Evolutionary conservation across 192 early-diverging fungal species (phyloP), one percentile per base, ranked within the genome.

Genomic region (Coemansia sp.): DNA sequence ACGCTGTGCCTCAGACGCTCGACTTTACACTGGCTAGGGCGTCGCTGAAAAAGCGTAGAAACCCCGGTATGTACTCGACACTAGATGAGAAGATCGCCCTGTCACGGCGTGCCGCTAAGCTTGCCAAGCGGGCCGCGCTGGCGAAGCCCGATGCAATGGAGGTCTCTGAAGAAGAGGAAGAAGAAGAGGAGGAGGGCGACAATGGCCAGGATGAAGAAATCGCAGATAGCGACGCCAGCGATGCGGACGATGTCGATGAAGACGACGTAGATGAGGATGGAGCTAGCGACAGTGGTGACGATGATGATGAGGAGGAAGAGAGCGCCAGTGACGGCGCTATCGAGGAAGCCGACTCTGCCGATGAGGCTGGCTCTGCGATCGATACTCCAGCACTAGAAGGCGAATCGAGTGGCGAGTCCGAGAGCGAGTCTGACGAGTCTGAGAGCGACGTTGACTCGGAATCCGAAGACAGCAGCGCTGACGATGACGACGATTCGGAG

Each of bases 21-120:
- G 94, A 97, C 68, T 95, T 97, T 63, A 87, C 87, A 11, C 84
- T 86, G 46, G 94, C 93, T 24, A 83, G 91, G 57, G 90, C 87
- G 4, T 89, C 89, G 45, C 72, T 97, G 32, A 90, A 88, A 72
- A 74, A 73, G 32, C 84, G 85, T 58, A 79, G 84, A 35, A 86
- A 87, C 74, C 49, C 64, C 24, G 66, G 67, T 12, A 46, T 35
- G 51, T 70, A 63, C 54, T 71, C 73, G 40, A 64, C 70, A 11
- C 36, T 85, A 27, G 81, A 83, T 24, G 68, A 83, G 12, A 84
- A 79, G 73, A 84, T 82, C 67, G 82, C 72, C 12, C 62, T 57
- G 25, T 49, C 65, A 25, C 39, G 68, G 41, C 63, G 68, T 2
- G 65, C 70, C 5, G 68, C 63, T 2, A 71, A 71, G 35, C 25